These are phyloP conservation scores for Colletotrichum sp. DNA, from an alignment of 2,329 filamentous ascomycete genomes.

Conservation along the genomic window DNA sequence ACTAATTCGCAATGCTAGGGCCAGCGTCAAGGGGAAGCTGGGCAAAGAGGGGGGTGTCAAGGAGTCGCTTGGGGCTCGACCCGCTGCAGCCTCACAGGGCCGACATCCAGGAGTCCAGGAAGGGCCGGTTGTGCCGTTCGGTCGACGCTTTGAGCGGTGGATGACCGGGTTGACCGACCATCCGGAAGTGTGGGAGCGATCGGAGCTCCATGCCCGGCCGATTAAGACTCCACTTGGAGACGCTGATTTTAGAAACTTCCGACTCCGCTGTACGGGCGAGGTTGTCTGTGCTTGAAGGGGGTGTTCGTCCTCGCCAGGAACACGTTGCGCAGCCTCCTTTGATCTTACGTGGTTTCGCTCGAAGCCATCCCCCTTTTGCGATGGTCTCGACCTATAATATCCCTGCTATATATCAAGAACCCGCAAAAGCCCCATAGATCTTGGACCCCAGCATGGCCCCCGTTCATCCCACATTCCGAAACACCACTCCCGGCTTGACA, in stretches of 20 bases:
- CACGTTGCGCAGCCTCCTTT: background rate
- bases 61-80: background rate
- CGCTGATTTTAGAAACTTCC: background rate
- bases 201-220: background rate
- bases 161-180: background rate
- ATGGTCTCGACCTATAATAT: background rate
- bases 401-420: background rate
- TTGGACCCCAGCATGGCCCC: background rate
- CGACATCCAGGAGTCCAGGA: background rate
- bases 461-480: constrained; percentile 11
- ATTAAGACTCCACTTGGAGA: background rate
- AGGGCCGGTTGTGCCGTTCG: background rate
- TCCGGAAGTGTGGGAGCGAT: background rate
- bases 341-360: background rate
- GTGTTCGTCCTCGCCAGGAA: background rate
- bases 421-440: background rate
- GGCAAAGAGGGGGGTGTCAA: background rate
- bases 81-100: background rate
- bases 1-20: background rate
- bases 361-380: background rate
- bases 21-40: background rate
- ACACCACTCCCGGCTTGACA: background rate
- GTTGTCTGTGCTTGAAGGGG: background rate
- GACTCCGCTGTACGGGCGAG: background rate
- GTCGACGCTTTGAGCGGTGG: background rate